A percentile compares a stretch with the other conserved stretches of the same genome.
Evolutionary conservation across 805 yeast genomes (phyloP).

Genomic region (Saccharomycopsis microspora): DNA sequence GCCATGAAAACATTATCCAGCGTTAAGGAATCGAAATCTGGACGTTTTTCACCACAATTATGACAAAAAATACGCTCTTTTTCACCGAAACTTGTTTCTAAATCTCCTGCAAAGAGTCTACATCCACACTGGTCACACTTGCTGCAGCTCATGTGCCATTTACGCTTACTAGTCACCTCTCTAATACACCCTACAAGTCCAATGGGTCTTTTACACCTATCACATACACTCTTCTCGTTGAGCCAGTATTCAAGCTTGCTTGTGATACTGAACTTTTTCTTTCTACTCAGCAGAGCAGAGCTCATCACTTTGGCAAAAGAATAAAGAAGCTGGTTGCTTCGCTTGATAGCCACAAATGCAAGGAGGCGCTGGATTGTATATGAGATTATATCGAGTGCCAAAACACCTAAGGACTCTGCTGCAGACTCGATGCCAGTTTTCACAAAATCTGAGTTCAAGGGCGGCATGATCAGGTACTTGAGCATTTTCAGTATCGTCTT

Average conservation of each 20-base stretch:
- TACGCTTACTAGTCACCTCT: constrained; percentile 2
- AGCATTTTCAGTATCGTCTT: constrained; percentile 2
- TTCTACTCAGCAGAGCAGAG: not conserved
- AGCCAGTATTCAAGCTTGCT: constrained; percentile 10
- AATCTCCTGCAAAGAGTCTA: constrained; percentile 3
- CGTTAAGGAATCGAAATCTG: not conserved
- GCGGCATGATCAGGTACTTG: constrained; percentile 9
- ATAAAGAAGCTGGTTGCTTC: constrained; percentile 1
- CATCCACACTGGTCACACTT: constrained; percentile 5
- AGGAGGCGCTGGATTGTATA: constrained; percentile 10
- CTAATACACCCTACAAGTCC: constrained; percentile 3
- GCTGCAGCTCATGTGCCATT: constrained; percentile 13
- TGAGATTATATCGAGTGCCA: constrained; percentile 4
- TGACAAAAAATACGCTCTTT: no score
- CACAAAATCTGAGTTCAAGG: constrained; percentile 8
- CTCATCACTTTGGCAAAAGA: not conserved
- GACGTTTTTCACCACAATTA: no score
- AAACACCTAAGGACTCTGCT: not conserved
- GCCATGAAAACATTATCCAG: not conserved
- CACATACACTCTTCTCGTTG: constrained; percentile 3
- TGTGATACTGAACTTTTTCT: constrained; percentile 6
- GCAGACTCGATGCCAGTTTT: not conserved
- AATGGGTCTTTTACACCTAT: constrained; percentile 4
- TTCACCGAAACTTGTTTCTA: not conserved
- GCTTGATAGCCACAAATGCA: constrained; percentile 1